These are phyloP conservation scores for Pseudopyricularia cyperi DNA, from an alignment of 2,329 filamentous ascomycete species.

Conservation along the genomic window DNA sequence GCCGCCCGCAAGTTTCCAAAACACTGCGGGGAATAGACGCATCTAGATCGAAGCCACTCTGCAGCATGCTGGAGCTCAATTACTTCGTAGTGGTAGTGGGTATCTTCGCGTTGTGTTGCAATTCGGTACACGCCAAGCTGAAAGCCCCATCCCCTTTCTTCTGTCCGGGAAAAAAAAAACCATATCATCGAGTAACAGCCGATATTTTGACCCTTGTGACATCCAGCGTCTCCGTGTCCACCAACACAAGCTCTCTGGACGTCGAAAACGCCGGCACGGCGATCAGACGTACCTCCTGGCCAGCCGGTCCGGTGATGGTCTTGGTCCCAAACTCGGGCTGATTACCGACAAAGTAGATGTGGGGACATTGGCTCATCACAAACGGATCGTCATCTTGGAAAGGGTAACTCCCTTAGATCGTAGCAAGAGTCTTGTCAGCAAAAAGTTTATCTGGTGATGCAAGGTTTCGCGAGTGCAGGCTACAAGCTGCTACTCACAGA, in stretches of 20 bases:
- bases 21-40: too few relatives aligned
- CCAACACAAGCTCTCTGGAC: constrained; percentile 65
- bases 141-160: neutral
- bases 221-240: constrained; percentile 78
- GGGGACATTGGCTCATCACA: constrained; percentile 71
- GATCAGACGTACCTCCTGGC: constrained; percentile 65
- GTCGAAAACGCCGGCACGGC: constrained; percentile 70
- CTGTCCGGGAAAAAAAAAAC: too few relatives aligned
- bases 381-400: constrained; percentile 92
- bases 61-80: neutral
- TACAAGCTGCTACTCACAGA: constrained; percentile 51
- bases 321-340: constrained; percentile 68
- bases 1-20: too few relatives aligned
- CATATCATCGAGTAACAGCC: neutral
- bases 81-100: neutral
- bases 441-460: neutral
- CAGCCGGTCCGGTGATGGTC: constrained; percentile 51
- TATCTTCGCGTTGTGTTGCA: too few relatives aligned
- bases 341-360: constrained; percentile 82
- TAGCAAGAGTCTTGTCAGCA: constrained; percentile 1
- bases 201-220: constrained; percentile 54
- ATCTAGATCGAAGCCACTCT: too few relatives aligned
- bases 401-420: constrained; percentile 81
- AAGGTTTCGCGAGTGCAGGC: neutral
- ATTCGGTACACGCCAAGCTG: neutral